Conservation (phyloP, 495 filamentous ascomycete species). For the Sporormia fimetaria region DNA sequence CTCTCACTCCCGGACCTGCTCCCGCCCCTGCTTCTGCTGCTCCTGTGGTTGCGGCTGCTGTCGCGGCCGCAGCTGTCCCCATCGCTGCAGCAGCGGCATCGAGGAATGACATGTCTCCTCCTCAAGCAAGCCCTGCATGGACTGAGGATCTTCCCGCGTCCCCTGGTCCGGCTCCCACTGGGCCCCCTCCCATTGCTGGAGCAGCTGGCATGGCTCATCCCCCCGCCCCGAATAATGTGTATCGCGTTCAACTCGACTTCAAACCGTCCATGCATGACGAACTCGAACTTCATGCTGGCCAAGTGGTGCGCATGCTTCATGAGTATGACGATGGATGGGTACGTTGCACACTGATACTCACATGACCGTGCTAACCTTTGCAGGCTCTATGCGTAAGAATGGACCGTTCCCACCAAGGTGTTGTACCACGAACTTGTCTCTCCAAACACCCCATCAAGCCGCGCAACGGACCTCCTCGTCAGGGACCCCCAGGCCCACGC, state of each 20-base stretch:
- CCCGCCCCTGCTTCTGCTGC: slow-evolving; percentile 27
- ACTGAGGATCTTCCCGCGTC: slow-evolving; percentile 37
- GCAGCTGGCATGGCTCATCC: slow-evolving; percentile 12
- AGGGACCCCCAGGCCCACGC: slow-evolving; percentile 31
- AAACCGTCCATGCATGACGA: slow-evolving; percentile 88
- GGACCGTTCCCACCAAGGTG: slow-evolving; percentile 83
- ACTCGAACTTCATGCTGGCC: slow-evolving; percentile 63
- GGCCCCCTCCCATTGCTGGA: slow-evolving; percentile 19
- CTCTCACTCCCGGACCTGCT: background rate
- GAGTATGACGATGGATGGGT: slow-evolving; percentile 99
- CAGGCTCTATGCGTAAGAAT: slow-evolving; percentile 84
- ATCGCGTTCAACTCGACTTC: slow-evolving; percentile 94
- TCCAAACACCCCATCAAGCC: slow-evolving; percentile 89
- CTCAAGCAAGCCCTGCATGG: slow-evolving; percentile 49
- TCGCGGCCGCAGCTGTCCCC: slow-evolving; percentile 18
- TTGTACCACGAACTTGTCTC: slow-evolving; percentile 84
- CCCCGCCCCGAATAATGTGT: slow-evolving; percentile 35
- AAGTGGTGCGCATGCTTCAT: slow-evolving; percentile 77
- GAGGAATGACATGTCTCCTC: slow-evolving; percentile 28
- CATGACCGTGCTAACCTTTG: slow-evolving; percentile 33
- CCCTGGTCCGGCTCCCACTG: slow-evolving; percentile 36
- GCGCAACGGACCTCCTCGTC: slow-evolving; percentile 42
- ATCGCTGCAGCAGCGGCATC: slow-evolving; percentile 24
- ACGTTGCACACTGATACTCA: slow-evolving; percentile 33
- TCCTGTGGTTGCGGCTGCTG: slow-evolving; percentile 35